A percentile compares a stretch with the other conserved stretches of the same genome.
Evolutionary conservation across 108 stramenopile species (phyloP).

Genomic region (Schizochytrium sp.): DNA sequence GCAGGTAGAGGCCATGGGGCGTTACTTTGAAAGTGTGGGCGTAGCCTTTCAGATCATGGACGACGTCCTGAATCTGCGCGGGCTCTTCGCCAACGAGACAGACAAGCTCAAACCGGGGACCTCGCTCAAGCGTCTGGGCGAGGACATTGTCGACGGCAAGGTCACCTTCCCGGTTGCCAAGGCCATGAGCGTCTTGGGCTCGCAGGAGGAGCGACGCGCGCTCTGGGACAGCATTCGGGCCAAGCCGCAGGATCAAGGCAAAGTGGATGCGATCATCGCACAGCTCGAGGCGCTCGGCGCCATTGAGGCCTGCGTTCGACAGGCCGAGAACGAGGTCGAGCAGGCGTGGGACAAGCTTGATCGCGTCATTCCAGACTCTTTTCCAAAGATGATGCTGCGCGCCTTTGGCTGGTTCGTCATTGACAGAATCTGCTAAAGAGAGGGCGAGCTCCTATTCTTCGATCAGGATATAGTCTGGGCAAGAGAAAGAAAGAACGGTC

Average conservation of each 20-base stretch:
- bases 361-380: constrained; percentile 16
- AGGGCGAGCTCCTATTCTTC: background rate
- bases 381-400: constrained; percentile 26
- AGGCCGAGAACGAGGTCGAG: constrained; percentile 21
- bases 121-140: constrained; percentile 8
- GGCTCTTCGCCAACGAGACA: background rate
- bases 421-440: background rate
- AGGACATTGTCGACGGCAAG: constrained; percentile 23
- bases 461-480: too few relatives aligned
- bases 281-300: constrained; percentile 7
- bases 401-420: constrained; percentile 24
- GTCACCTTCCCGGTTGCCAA: constrained; percentile 25
- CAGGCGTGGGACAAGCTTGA: constrained; percentile 17
- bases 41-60: constrained; percentile 30
- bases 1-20: constrained; percentile 20
- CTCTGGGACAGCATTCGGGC: constrained; percentile 9
- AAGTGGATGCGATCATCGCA: background rate
- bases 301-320: background rate
- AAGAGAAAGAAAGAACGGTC: too few relatives aligned
- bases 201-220: background rate
- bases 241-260: background rate
- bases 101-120: background rate
- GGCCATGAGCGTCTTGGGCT: background rate
- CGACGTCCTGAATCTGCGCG: constrained; percentile 26
- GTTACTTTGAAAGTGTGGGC: constrained; percentile 23